A percentile compares a stretch with the other conserved stretches of the same genome.
Conservation (phyloP, 306 rosid species). For the Vigna unguiculata region DNA sequence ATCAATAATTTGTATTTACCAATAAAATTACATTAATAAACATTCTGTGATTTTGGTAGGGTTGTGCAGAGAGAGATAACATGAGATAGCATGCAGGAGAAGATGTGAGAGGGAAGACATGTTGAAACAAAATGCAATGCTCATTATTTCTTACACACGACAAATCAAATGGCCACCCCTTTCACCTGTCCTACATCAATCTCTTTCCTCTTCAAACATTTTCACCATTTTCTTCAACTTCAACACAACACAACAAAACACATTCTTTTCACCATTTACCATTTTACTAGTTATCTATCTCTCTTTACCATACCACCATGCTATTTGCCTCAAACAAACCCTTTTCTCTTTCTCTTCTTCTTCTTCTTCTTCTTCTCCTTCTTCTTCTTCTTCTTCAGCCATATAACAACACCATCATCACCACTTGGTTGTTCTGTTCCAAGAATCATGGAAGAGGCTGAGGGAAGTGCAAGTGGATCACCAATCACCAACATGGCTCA, state of each 20-base stretch:
- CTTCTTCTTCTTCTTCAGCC: not conserved
- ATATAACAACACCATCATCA: not conserved
- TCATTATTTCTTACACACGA: slow-evolving; percentile 48
- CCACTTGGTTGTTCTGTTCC: slow-evolving; percentile 30
- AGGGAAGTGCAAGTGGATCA: slow-evolving; percentile 62
- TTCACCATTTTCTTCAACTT: slow-evolving; percentile 53
- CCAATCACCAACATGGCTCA: slow-evolving; percentile 67
- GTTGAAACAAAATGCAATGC: slow-evolving; percentile 27
- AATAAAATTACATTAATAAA: too few relatives aligned
- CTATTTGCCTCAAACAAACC: slow-evolving; percentile 40
- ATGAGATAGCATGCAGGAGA: slow-evolving; percentile 34
- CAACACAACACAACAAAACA: slow-evolving; percentile 22
- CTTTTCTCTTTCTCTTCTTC: not conserved
- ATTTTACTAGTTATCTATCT: slow-evolving; percentile 25
- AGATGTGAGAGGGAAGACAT: slow-evolving; percentile 36
- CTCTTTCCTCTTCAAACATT: slow-evolving; percentile 36
- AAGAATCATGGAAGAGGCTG: slow-evolving; percentile 65
- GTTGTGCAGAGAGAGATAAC: slow-evolving; percentile 20
- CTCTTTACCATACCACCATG: not conserved
- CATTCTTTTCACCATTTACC: slow-evolving; percentile 29
- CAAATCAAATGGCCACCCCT: slow-evolving; percentile 53
- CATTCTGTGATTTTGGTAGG: slow-evolving; percentile 25
- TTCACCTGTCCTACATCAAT: slow-evolving; percentile 44
- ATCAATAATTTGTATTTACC: too few relatives aligned
- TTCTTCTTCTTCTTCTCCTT: not conserved